phyloP scores from a whole-genome alignment of 2,329 filamentous ascomycete species.

The Aureobasidium uvarum region DNA sequence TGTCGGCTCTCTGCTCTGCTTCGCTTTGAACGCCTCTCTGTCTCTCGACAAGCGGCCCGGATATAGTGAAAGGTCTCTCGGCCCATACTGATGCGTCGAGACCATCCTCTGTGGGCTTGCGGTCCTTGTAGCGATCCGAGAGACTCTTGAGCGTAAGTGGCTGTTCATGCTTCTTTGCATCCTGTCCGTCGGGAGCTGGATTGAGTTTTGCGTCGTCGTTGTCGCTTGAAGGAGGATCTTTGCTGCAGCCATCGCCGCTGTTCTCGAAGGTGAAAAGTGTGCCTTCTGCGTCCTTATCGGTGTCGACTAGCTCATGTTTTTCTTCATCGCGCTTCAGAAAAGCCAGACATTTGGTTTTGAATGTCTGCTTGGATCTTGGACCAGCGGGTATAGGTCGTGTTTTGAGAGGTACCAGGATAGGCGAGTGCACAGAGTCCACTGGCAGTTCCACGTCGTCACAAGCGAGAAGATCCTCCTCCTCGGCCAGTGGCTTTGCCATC shows the following conservation, averaged over 20 bases:
- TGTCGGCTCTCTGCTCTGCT: background rate
- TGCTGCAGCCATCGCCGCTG: background rate
- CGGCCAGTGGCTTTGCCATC: background rate
- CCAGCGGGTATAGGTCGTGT: background rate
- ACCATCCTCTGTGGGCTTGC: background rate
- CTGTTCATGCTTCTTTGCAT: background rate
- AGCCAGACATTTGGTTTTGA: background rate
- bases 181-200: background rate
- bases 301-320: background rate
- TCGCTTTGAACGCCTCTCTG: no score
- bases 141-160: background rate
- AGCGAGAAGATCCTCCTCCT: background rate
- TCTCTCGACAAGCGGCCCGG: no score
- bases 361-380: background rate
- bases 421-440: background rate
- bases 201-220: background rate
- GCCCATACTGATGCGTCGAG: conserved; percentile 4
- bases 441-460: background rate
- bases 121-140: background rate
- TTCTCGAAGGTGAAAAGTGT: conserved; percentile 6
- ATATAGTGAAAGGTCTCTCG: no score
- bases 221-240: background rate
- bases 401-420: background rate
- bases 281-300: background rate
- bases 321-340: background rate